Conservation (phyloP, 768 basidiomycete species). For the Lyophyllum decastes region DNA sequence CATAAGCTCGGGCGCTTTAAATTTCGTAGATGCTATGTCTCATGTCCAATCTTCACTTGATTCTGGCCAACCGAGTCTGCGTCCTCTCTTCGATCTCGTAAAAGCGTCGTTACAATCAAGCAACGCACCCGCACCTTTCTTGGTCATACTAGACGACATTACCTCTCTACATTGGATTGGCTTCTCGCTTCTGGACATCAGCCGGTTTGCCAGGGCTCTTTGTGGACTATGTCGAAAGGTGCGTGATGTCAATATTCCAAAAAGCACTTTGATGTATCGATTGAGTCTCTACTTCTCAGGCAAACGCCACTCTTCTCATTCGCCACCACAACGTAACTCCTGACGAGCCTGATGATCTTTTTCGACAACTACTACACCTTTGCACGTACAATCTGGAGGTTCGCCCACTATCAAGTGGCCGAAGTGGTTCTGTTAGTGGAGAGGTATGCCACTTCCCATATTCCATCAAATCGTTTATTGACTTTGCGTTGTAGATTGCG, state of each 20-base stretch:
- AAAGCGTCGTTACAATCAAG: constrained; percentile 22
- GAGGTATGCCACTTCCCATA: constrained; percentile 45
- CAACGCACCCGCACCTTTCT: constrained; percentile 14
- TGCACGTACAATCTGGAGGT: constrained; percentile 75
- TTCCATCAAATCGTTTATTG: background rate
- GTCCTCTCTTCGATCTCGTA: constrained; percentile 37
- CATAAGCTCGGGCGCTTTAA: constrained; percentile 38
- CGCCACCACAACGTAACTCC: constrained; percentile 64
- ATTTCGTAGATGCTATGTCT: constrained; percentile 55
- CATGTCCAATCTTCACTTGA: constrained; percentile 28
- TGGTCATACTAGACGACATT: constrained; percentile 75
- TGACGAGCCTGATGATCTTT: constrained; percentile 59
- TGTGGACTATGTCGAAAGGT: constrained; percentile 59
- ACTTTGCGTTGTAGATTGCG: constrained; percentile 46
- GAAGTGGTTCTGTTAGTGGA: constrained; percentile 77
- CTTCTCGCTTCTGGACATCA: constrained; percentile 48
- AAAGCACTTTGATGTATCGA: background rate
- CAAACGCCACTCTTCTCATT: constrained; percentile 54
- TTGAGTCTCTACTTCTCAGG: constrained; percentile 31
- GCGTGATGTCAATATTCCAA: constrained; percentile 2
- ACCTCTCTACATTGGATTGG: constrained; percentile 75
- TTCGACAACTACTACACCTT: constrained; percentile 59
- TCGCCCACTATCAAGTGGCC: constrained; percentile 67
- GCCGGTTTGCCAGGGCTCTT: constrained; percentile 62
- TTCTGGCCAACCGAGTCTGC: constrained; percentile 26